Evolutionary conservation across 2,329 filamentous ascomycete species (phyloP).

Genomic region (Neofusicoccum umdonicola): DNA sequence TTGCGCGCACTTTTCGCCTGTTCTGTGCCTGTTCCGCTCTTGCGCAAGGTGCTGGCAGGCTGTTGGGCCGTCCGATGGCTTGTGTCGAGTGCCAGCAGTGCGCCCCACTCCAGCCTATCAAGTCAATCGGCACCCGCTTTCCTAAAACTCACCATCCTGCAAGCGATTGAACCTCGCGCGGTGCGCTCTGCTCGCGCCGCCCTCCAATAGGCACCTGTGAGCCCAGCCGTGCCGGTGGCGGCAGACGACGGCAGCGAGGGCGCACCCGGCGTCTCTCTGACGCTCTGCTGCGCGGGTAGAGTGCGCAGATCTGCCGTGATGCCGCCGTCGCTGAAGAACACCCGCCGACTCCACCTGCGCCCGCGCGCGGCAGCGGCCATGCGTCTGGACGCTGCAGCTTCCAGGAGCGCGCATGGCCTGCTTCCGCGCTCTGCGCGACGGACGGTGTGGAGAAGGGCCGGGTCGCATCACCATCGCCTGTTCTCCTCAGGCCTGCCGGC

Average conservation of each 20-base stretch:
- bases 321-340: constrained; percentile 11
- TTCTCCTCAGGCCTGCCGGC: constrained; percentile 13
- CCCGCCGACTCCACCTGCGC: constrained; percentile 7
- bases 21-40: constrained; percentile 13
- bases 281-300: constrained; percentile 8
- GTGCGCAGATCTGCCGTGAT: constrained; percentile 14
- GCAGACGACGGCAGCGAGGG: not conserved
- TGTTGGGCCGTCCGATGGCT: constrained; percentile 15
- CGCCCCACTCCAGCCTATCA: constrained; percentile 23
- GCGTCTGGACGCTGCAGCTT: not conserved
- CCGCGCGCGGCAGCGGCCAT: not conserved
- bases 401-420: not conserved
- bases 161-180: constrained; percentile 8
- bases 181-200: constrained; percentile 9
- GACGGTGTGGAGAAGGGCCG: constrained; percentile 14
- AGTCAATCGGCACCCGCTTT: constrained; percentile 19
- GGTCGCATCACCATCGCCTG: constrained; percentile 18
- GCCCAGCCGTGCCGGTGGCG: not conserved
- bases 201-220: not conserved
- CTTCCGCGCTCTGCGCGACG: constrained; percentile 7
- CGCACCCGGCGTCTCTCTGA: constrained; percentile 1
- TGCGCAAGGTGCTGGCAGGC: constrained; percentile 14
- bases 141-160: constrained; percentile 23
- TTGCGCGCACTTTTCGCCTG: constrained; percentile 5
- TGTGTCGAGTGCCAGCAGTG: constrained; percentile 15